Conservation (phyloP, 257 asterid species). For the Nicotiana noctiflora region DNA sequence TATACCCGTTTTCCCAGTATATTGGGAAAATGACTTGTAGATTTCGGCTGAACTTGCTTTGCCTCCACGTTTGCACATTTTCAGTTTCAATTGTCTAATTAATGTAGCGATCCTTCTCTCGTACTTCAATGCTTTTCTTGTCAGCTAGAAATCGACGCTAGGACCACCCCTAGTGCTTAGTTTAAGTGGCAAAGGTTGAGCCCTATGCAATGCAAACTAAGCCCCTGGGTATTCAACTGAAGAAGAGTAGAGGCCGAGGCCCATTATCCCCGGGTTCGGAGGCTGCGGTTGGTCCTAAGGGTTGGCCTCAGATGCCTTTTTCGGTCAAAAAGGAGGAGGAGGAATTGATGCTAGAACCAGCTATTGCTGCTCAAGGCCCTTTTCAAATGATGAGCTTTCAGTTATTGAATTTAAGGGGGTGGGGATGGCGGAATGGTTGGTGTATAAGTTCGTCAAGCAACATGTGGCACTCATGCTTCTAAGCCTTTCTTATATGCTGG, state of each 20-base stretch:
- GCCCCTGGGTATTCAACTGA: too few relatives aligned
- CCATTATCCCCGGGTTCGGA: too few relatives aligned
- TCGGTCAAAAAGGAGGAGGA: too few relatives aligned
- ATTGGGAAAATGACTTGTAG: background rate
- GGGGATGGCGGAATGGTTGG: background rate
- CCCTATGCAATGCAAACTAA: too few relatives aligned
- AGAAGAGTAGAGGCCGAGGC: too few relatives aligned
- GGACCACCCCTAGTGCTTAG: background rate
- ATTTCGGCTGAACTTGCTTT: background rate
- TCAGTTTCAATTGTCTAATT: background rate
- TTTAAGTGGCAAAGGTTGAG: too few relatives aligned
- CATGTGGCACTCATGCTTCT: slow-evolving; percentile 4
- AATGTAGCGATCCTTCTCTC: background rate
- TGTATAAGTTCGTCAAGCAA: background rate
- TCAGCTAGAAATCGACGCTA: background rate
- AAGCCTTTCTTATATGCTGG: background rate
- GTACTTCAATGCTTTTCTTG: background rate
- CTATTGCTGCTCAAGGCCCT: background rate
- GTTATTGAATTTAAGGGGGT: background rate
- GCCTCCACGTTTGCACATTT: background rate
- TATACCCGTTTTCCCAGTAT: background rate
- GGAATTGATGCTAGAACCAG: background rate
- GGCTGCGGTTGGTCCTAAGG: too few relatives aligned
- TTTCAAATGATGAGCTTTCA: background rate
- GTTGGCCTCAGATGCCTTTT: too few relatives aligned